Evolutionary conservation across 129 eudicot species (phyloP).

Genomic region (Scalesia atractyloides): DNA sequence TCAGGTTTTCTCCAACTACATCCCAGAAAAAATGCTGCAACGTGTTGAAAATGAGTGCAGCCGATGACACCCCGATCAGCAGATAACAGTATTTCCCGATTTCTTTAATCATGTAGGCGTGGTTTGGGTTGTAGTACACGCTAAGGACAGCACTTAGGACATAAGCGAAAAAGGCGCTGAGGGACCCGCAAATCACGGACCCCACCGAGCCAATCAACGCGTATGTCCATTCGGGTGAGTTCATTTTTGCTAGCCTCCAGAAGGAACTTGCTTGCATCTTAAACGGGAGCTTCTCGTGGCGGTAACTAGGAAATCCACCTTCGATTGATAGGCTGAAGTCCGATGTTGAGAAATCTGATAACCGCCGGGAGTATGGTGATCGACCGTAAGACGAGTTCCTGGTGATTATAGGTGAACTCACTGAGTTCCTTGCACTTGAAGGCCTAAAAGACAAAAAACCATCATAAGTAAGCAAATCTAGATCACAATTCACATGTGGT

Average conservation of each 20-base stretch:
- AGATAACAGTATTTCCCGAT: constrained; percentile 80
- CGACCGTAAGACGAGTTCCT: constrained; percentile 90
- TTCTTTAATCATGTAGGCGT: constrained; percentile 65
- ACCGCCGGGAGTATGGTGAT: constrained; percentile 87
- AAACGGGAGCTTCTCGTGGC: constrained; percentile 78
- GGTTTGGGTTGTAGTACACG: constrained; percentile 85
- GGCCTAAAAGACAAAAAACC: constrained; percentile 57
- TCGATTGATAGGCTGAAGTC: constrained; percentile 82
- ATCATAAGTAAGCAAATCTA: constrained; percentile 5
- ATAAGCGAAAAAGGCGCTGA: constrained; percentile 88
- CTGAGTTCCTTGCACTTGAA: constrained; percentile 94
- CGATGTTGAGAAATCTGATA: constrained; percentile 89
- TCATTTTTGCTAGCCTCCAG: constrained; percentile 88
- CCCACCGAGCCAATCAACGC: constrained; percentile 87
- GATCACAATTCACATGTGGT: not conserved
- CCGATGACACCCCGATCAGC: constrained; percentile 79
- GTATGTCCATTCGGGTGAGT: constrained; percentile 89
- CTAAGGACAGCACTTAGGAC: constrained; percentile 89
- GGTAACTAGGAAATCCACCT: constrained; percentile 64
- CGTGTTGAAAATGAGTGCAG: constrained; percentile 85
- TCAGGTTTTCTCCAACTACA: constrained; percentile 83
- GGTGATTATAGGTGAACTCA: constrained; percentile 91
- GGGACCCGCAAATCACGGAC: constrained; percentile 81
- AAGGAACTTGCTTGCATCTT: constrained; percentile 82
- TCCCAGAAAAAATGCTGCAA: constrained; percentile 95